Evolutionary conservation across 495 filamentous ascomycete genomes (phyloP), one percentile per base, ranked within the genome.

Genomic region (Podospora bellae-mahoneyi): DNA sequence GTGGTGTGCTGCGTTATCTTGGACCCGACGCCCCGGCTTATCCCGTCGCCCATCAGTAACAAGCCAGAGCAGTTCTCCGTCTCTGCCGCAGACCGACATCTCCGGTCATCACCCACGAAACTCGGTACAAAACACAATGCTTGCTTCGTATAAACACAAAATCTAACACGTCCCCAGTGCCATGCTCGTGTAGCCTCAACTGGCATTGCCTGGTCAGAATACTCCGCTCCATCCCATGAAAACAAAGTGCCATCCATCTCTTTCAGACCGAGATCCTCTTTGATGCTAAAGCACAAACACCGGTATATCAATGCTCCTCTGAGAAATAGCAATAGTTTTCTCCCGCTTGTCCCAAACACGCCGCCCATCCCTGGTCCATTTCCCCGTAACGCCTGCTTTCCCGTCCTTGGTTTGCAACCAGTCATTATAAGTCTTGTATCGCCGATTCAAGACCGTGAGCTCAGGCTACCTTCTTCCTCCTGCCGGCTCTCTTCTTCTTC

Each of bases 401-500:
- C 39, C 13, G 15, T 16, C 39, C 15, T 16, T 48, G 39, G 39
- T 48, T 48, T 48, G 15, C 39, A 48, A 5, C 39, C 39, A 48
- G 39, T 48, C 15, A 48, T 48, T 10, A 10, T 48, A 10, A 48
- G 39, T 6, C 15, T 48, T 48, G 39, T 48, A 10, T 48, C 39
- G 39, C 2, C 39, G 15, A 32, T 32, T 32, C 30, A 48, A 48
- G 39, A 48, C 5, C 39, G 39, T 48, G 39, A 48, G 9, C 5
- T 48, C 39, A 48, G 39, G 39, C 39, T 16, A 71, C 76, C 75
- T 82, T 83, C 74, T 79, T 82, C 26, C 81, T 73, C 39, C 79
- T 77, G 28, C 75, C 79, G 23, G 76, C 75, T 58, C 77, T 77
- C 71, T 78, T 81, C 75, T 78, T 81, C 76, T 80, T 82, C 30